Conservation (phyloP, 345 rosid genomes). For the Atalantia buxifolia region DNA sequence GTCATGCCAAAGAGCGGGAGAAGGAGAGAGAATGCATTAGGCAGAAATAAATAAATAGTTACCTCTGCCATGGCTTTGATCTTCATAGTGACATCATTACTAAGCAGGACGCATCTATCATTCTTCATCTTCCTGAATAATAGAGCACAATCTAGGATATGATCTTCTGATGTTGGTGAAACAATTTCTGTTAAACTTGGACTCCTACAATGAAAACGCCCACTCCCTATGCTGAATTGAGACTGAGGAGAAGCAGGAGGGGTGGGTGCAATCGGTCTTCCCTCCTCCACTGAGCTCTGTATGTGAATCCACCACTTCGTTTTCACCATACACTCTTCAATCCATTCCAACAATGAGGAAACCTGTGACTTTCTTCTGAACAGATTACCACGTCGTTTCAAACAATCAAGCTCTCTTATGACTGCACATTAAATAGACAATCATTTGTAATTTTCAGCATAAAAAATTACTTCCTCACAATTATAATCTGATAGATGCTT, state of each 20-base stretch:
- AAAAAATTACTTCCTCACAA: not conserved
- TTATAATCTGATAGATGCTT: not conserved
- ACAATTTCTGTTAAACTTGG: slow-evolving; percentile 23
- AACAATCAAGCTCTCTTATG: slow-evolving; percentile 65
- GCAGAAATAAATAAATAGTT: not conserved
- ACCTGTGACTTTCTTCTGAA: slow-evolving; percentile 55
- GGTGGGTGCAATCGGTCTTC: slow-evolving; percentile 45
- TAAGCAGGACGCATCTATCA: slow-evolving; percentile 63
- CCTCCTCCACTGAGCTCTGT: slow-evolving; percentile 62
- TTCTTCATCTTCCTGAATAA: slow-evolving; percentile 37
- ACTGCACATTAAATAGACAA: slow-evolving; percentile 35
- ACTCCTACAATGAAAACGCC: slow-evolving; percentile 12
- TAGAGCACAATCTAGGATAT: slow-evolving; percentile 65
- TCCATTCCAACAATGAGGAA: slow-evolving; percentile 68
- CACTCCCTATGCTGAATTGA: slow-evolving; percentile 25
- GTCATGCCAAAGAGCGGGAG: not conserved
- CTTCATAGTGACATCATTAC: slow-evolving; percentile 58
- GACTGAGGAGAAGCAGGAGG: slow-evolving; percentile 70
- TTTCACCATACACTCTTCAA: slow-evolving; percentile 63
- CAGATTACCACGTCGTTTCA: slow-evolving; percentile 46
- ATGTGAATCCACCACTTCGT: slow-evolving; percentile 83
- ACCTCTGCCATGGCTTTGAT: slow-evolving; percentile 97
- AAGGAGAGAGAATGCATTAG: not conserved
- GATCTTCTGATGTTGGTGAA: slow-evolving; percentile 75
- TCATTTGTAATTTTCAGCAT: not conserved